Evolutionary conservation across 2,329 filamentous ascomycete genomes (phyloP), one percentile per base, ranked within the genome.

Genomic region (Alternaria brassicicola): DNA sequence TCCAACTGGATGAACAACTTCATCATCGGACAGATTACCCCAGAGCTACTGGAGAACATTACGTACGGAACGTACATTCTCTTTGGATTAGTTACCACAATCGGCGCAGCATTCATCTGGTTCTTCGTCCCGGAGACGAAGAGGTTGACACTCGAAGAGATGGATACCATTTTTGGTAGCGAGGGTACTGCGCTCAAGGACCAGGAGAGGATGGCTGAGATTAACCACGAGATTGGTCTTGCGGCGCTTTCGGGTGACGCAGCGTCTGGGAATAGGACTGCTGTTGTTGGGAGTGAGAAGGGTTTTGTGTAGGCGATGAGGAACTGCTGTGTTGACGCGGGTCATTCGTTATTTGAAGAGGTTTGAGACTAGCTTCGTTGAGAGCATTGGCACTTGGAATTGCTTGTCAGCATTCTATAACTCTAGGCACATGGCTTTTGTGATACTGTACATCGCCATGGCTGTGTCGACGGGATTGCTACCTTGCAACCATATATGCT

Each of bases 41-140:
- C 89, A 0, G 85, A 89, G 57, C 88, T 91, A 84, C 78, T 92
- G 2, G 79, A 80, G 2, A 71, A 77, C 12, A 89, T 91, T 52
- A 84, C 81, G 0, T 92, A 90, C 60, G 89, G 89, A 13, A 91
- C 89, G 0, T 92, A 90, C 59, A 86, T 92, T 53, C 78, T 92
- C 13, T 92, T 92, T 57, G 89, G 89, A 0, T 55, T 88, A 0
- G 64, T 92, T 15, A 90, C 86, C 0, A 86, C 84, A 54, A 62
- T 88, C 0, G 88, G 88, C 3, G 87, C 86, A 0, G 82, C 76
- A 0, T 85, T 84, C 61, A 79, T 85, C 49, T 83, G 72, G 70
- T 81, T 81, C 66, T 73, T 79, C 10, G 82, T 85, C 0, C 83
- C 83, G 0, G 84, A 86, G 70, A 86, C 84, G 0, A 86, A 85